These are phyloP conservation scores for Lepidium didymum DNA, from an alignment of 345 rosid genomes.

Conservation along the genomic window DNA sequence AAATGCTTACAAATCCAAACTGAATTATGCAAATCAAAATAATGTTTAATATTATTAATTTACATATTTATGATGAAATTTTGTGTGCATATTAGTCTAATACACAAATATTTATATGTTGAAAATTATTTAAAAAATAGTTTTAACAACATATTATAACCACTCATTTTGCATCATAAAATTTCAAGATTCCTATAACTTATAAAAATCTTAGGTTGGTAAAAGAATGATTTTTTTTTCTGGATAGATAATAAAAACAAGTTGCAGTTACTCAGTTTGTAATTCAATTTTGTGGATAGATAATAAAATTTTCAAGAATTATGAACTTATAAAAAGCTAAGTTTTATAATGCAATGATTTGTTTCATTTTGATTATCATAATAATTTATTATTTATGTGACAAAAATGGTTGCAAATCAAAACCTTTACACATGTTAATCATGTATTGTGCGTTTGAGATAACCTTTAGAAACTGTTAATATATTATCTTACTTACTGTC, in stretches of 20 bases:
- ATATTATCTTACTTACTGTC: too few relatives aligned
- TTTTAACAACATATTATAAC: too few relatives aligned
- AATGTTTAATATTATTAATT: not conserved
- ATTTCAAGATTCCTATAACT: constrained; percentile 6
- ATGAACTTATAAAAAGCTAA: not conserved
- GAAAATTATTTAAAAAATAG: too few relatives aligned
- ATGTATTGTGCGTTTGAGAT: too few relatives aligned
- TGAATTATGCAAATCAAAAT: not conserved
- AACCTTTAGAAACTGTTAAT: too few relatives aligned
- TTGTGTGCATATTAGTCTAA: not conserved
- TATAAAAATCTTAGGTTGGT: not conserved
- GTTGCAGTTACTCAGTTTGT: not conserved
- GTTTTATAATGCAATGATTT: not conserved
- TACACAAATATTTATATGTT: too few relatives aligned
- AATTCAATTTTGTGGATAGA: not conserved
- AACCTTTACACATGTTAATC: not conserved
- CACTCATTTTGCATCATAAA: not conserved
- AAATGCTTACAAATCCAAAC: not conserved
- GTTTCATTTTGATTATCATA: not conserved
- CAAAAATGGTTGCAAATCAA: not conserved
- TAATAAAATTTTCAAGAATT: not conserved
- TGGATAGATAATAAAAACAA: too few relatives aligned
- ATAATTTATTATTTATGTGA: not conserved
- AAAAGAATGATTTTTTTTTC: not conserved
- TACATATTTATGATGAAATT: not conserved